Evolutionary conservation across 2,329 filamentous ascomycete species (phyloP).

Genomic region (Nakataea oryzae): DNA sequence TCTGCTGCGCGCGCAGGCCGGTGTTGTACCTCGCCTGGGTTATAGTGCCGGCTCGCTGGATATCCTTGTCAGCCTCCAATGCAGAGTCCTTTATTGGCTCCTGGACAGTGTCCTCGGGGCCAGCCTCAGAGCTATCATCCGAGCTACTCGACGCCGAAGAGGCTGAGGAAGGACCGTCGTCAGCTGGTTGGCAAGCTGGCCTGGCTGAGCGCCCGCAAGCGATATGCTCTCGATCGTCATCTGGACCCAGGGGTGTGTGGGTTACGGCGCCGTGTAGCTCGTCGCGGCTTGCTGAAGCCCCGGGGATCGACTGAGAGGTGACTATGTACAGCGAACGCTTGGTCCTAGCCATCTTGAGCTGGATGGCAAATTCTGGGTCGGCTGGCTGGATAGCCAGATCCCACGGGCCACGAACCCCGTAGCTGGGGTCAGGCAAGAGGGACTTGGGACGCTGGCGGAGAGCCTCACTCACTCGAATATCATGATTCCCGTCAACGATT

Average conservation of each 20-base stretch:
- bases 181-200: neutral
- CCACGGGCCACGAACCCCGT: neutral
- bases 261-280: neutral
- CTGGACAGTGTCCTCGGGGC: neutral
- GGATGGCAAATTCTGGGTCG: too few species aligned
- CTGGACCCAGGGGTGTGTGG: neutral
- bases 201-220: neutral
- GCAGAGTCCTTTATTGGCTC: neutral
- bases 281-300: neutral
- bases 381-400: too few species aligned
- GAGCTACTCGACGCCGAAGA: neutral
- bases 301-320: too few species aligned
- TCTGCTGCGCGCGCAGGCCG: neutral
- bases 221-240: neutral
- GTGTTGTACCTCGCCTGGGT: slow-evolving; percentile 1
- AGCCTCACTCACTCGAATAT: neutral
- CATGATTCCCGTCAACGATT: neutral
- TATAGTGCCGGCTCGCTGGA: neutral
- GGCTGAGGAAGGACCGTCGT: neutral
- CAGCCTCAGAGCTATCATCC: neutral
- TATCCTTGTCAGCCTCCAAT: neutral
- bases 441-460: neutral
- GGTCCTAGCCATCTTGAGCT: too few species aligned
- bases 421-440: neutral
- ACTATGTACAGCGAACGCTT: too few species aligned